A percentile compares a stretch with the other conserved stretches of the same genome.
Conservation (phyloP, 1,284 basidiomycete species). For the Cryptococcus floricola region DNA sequence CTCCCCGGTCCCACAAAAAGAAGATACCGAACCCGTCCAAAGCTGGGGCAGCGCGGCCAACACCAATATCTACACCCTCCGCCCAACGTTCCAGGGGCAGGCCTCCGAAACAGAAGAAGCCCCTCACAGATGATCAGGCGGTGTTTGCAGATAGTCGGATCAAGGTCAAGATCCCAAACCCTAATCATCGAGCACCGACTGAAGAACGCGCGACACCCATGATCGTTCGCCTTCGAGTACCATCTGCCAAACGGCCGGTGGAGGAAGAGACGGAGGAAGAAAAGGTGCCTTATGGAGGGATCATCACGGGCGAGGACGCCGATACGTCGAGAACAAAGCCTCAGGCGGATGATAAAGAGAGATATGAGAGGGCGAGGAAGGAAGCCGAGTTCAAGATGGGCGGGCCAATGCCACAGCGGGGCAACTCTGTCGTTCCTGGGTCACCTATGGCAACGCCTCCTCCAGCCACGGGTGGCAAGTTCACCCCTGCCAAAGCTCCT, state of each 20-base stretch:
- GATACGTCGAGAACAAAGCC: slow-evolving; percentile 72
- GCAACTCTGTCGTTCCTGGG: slow-evolving; percentile 20
- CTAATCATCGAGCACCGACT: slow-evolving; percentile 7
- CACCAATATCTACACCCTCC: neutral
- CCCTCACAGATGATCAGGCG: slow-evolving; percentile 6
- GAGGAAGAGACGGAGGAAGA: slow-evolving; percentile 41
- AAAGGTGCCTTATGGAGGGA: slow-evolving; percentile 68
- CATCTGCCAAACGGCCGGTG: slow-evolving; percentile 30
- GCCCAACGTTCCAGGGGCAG: neutral
- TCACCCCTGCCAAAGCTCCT: slow-evolving; percentile 18
- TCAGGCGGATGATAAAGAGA: slow-evolving; percentile 62
- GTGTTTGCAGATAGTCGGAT: slow-evolving; percentile 14
- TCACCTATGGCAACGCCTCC: slow-evolving; percentile 19
- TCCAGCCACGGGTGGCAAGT: slow-evolving; percentile 8
- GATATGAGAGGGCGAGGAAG: slow-evolving; percentile 69
- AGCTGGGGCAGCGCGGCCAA: slow-evolving; percentile 19
- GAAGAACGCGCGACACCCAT: slow-evolving; percentile 16
- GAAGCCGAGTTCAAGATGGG: slow-evolving; percentile 60
- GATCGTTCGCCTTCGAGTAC: slow-evolving; percentile 33
- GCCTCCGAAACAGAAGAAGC: neutral
- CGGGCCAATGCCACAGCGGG: slow-evolving; percentile 29
- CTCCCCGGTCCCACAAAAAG: neutral
- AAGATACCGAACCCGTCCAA: slow-evolving; percentile 2
- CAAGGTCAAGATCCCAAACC: slow-evolving; percentile 21
- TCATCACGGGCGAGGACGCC: slow-evolving; percentile 67